Evolutionary conservation across 805 yeast genomes (phyloP).

Genomic region (Kuraishia capsulata): DNA sequence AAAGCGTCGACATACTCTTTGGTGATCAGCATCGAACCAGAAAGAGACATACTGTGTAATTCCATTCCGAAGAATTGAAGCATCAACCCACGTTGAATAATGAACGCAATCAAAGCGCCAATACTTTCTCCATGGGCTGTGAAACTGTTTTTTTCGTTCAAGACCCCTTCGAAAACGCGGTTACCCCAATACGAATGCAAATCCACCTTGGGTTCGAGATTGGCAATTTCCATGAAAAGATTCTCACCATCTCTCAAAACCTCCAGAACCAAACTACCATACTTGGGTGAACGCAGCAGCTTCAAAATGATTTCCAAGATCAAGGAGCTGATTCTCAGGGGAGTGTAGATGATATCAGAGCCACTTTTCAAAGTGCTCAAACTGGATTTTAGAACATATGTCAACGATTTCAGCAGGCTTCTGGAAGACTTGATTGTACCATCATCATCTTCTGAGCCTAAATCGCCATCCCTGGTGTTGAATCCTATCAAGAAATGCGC

Average conservation of each 20-base stretch:
- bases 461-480: slow-evolving; percentile 27
- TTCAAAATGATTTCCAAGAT: slow-evolving; percentile 55
- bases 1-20: slow-evolving; percentile 43
- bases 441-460: slow-evolving; percentile 22
- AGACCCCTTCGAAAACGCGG: slow-evolving; percentile 30
- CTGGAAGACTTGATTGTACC: slow-evolving; percentile 46
- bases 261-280: slow-evolving; percentile 28
- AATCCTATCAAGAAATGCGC: slow-evolving; percentile 79
- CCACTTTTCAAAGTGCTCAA: slow-evolving; percentile 29
- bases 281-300: slow-evolving; percentile 17
- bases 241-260: slow-evolving; percentile 35
- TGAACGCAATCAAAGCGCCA: slow-evolving; percentile 52
- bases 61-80: slow-evolving; percentile 65
- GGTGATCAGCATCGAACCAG: slow-evolving; percentile 41
- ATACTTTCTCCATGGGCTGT: slow-evolving; percentile 27
- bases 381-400: slow-evolving; percentile 39
- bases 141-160: slow-evolving; percentile 23
- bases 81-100: slow-evolving; percentile 49
- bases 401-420: slow-evolving; percentile 48
- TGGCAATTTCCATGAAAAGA: slow-evolving; percentile 43
- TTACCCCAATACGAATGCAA: slow-evolving; percentile 47
- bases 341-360: slow-evolving; percentile 36
- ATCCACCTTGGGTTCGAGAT: slow-evolving; percentile 46
- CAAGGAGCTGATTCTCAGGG: slow-evolving; percentile 48
- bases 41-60: slow-evolving; percentile 44